Evolutionary conservation across 2,329 filamentous ascomycete species (phyloP).

Genomic region (Neofusicoccum kwambonambiense): DNA sequence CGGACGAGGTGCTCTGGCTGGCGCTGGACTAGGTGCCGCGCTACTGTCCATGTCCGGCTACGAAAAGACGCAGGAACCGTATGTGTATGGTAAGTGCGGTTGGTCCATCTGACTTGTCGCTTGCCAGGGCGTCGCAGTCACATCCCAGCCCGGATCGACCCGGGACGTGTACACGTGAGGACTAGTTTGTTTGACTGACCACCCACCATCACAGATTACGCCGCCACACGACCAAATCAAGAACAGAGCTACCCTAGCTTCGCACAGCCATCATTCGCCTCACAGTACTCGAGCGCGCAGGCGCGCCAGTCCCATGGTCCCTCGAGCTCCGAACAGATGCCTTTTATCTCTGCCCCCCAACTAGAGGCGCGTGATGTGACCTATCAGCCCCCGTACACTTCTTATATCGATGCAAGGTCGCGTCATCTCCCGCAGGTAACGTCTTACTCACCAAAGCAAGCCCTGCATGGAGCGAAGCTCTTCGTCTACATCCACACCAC

Average conservation of each 20-base stretch:
- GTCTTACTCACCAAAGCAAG: conserved; percentile 68
- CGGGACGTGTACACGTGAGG: conserved; percentile 38
- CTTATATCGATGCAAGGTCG: conserved; percentile 57
- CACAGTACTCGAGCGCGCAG: conserved; percentile 50
- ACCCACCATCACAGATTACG: conserved; percentile 53
- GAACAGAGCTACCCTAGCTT: conserved; percentile 51
- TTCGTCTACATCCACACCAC: conserved; percentile 71
- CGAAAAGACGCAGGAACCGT: conserved; percentile 71
- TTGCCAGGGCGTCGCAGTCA: conserved; percentile 27
- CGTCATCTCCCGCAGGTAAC: conserved; percentile 61
- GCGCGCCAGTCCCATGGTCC: conserved; percentile 51
- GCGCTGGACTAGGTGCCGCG: conserved; percentile 37
- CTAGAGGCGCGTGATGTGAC: conserved; percentile 50
- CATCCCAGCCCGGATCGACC: conserved; percentile 34
- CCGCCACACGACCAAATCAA: conserved; percentile 60
- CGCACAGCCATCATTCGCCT: conserved; percentile 49
- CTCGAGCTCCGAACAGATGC: conserved; percentile 41
- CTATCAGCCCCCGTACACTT: conserved; percentile 48
- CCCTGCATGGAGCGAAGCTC: conserved; percentile 64
- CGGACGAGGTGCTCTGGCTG: conserved; percentile 53
- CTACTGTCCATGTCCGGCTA: conserved; percentile 79
- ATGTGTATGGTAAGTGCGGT: conserved; percentile 73
- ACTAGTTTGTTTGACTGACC: conserved; percentile 43
- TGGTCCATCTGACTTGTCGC: conserved; percentile 39
- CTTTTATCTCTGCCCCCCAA: conserved; percentile 41